Evolutionary conservation across 1,284 basidiomycete genomes (phyloP), one percentile per base, ranked within the genome.

Genomic region (Marasmius oreades): DNA sequence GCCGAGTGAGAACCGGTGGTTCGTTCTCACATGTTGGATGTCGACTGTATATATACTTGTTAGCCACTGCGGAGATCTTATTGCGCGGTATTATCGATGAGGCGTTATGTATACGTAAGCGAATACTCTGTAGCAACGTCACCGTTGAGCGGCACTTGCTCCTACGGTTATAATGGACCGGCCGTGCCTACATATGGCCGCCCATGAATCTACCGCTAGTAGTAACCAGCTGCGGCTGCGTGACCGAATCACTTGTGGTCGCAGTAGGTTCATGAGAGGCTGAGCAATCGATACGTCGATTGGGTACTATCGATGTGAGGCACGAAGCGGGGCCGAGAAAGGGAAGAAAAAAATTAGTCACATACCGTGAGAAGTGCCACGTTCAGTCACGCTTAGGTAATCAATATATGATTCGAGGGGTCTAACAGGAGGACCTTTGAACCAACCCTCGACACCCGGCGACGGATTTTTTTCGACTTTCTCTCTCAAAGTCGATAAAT

Each of bases 401-500:
- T 42, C 5, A 16, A 7, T 42, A 42, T 42, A 42, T 42, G 39
- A 42, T 20, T 42, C n/a, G 16, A 20, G 20, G 36, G 39, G 39
- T 20, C 11, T 18, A 42, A 20, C 28, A 31, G 39, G 39, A 18
- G 7, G n/a, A 7, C 10, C 10, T 16, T 42, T 42, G 39, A 42
- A 42, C 39, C 39, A 42, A 42, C 39, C n/a, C 39, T 42, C 39
- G 39, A 42, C 10, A 4, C 39, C 39, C 39, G 39, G 39, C 39
- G 39, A 42, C 39, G 39, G 39, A 16, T 42, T 31, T 31, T 31
- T 4, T 42, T 42, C 39, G 39, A 42, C 39, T 42, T 16, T 42
- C 39, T 3, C 47, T n/a, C n/a, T n/a, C 6, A 45, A 31, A 20
- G 47, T 50, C 47, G 47, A 50, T 50, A 50, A 50, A 31, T 31